These are phyloP conservation scores for Linderina pennispora DNA, from an alignment of 192 early-diverging fungal species.

Conservation along the genomic window DNA sequence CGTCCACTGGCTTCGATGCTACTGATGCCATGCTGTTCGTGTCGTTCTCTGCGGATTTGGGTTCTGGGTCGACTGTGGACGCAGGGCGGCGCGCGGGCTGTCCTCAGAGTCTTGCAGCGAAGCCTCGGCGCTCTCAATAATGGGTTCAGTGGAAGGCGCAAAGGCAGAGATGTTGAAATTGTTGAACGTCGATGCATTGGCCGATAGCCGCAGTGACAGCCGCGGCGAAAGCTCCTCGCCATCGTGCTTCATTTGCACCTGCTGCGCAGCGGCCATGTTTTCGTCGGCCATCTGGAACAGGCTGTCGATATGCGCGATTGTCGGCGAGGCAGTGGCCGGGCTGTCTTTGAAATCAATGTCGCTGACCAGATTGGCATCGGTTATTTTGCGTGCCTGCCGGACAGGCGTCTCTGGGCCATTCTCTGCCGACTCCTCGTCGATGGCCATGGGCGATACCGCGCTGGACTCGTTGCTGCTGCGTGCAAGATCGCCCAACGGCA, in stretches of 20 bases:
- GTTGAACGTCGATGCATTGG: constrained; percentile 24
- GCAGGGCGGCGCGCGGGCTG: not conserved
- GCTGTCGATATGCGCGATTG: not conserved
- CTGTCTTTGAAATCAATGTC: not conserved
- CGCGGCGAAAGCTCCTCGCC: constrained; percentile 23
- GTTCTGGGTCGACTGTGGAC: no score
- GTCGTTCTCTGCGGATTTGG: not conserved
- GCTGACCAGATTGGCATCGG: no score
- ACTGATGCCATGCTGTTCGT: not conserved
- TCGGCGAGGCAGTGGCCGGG: not conserved
- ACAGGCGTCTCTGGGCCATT: not conserved
- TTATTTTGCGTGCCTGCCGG: not conserved
- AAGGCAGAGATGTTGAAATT: constrained; percentile 5
- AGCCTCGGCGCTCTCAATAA: not conserved
- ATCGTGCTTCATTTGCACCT: not conserved
- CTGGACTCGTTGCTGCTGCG: not conserved
- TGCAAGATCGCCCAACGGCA: not conserved
- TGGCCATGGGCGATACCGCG: no score
- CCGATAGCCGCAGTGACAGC: constrained; percentile 31
- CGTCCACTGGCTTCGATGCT: not conserved
- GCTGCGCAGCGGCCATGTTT: not conserved
- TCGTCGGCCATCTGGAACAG: no score
- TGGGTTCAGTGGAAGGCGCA: not conserved
- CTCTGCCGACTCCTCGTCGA: not conserved
- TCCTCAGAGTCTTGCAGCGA: not conserved